Evolutionary conservation across 176 grass and related monocot species (phyloP).

Genomic region (Avena atlantica): DNA sequence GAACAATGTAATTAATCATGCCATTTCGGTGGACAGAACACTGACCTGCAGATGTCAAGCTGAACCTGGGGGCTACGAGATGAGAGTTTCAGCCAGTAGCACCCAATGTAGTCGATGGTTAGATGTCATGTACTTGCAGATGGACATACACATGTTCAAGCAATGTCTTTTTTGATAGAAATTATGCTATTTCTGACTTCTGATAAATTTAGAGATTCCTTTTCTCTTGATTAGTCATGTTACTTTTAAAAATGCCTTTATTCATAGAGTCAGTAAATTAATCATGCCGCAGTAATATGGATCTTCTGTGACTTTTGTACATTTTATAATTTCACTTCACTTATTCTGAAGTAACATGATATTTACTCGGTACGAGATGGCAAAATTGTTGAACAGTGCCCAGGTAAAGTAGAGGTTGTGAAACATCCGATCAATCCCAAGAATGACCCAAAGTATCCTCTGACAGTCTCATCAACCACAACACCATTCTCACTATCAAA

Average conservation of each 20-base stretch:
- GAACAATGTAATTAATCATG: background rate
- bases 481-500: constrained; percentile 70
- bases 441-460: constrained; percentile 71
- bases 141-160: background rate
- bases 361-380: constrained; percentile 63
- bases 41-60: too few relatives aligned
- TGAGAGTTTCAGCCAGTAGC: background rate
- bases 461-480: constrained; percentile 73
- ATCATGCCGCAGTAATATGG: constrained; percentile 62
- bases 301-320: constrained; percentile 73
- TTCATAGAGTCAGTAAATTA: background rate
- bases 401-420: constrained; percentile 86
- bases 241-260: background rate
- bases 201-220: background rate
- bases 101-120: background rate
- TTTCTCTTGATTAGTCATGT: background rate
- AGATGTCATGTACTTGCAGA: background rate
- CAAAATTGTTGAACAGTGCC: constrained; percentile 73
- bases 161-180: background rate
- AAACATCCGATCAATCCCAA: constrained; percentile 71
- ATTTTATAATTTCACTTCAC: constrained; percentile 59
- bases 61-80: background rate
- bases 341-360: constrained; percentile 67
- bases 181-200: background rate
- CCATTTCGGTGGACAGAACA: background rate